phyloP scores from a whole-genome alignment of 345 rosid genomes.

The Gossypium thurberi region DNA sequence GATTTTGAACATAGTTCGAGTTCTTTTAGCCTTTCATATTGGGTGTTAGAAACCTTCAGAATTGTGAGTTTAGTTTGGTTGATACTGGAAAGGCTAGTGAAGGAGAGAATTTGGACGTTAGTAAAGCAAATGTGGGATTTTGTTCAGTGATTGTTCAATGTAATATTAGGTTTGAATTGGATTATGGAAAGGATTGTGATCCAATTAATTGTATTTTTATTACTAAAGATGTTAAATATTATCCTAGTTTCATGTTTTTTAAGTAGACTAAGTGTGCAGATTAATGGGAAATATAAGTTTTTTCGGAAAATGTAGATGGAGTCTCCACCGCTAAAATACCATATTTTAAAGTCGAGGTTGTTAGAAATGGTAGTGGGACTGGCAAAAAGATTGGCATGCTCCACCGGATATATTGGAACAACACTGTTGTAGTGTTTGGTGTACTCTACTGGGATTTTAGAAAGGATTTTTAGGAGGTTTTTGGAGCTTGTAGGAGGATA shows the following conservation, averaged over 20 bases:
- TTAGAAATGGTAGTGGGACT: not conserved
- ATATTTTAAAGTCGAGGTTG: slow-evolving; percentile 27
- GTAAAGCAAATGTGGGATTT: slow-evolving; percentile 25
- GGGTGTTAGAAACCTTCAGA: slow-evolving; percentile 38
- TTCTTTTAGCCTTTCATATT: slow-evolving; percentile 49
- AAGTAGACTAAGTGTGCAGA: slow-evolving; percentile 34
- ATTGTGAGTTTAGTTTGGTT: slow-evolving; percentile 49
- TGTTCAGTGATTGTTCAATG: slow-evolving; percentile 30
- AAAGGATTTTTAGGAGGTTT: slow-evolving; percentile 10
- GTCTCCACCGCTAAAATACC: slow-evolving; percentile 50
- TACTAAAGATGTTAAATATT: slow-evolving; percentile 16
- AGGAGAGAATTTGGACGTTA: slow-evolving; percentile 31
- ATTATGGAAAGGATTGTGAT: slow-evolving; percentile 35
- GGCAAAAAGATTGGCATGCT: slow-evolving; percentile 9
- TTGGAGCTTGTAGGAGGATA: not conserved
- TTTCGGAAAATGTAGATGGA: slow-evolving; percentile 26
- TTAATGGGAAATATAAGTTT: slow-evolving; percentile 29
- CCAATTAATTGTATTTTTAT: slow-evolving; percentile 41
- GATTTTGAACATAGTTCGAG: slow-evolving; percentile 22
- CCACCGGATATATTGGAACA: slow-evolving; percentile 36
- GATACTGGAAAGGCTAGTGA: slow-evolving; percentile 24
- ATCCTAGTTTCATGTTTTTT: slow-evolving; percentile 38
- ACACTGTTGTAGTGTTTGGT: slow-evolving; percentile 41
- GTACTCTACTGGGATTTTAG: slow-evolving; percentile 20
- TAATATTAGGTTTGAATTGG: slow-evolving; percentile 35